Base-by-base conservation (phyloP, 306 rosid species). In the Fragaria iinumae region DNA sequence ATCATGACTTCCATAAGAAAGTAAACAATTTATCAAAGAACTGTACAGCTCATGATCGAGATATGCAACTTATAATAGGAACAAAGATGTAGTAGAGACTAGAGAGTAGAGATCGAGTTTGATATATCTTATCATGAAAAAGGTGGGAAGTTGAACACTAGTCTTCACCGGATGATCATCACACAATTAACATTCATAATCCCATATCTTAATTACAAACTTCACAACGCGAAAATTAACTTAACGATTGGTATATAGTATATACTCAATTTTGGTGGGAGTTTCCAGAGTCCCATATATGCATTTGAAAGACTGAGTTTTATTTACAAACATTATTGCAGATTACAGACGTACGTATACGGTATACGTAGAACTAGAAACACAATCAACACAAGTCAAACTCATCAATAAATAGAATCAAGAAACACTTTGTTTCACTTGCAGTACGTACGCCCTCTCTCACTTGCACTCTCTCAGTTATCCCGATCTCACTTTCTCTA, bases 371-470 rank as follows among this genome's bases (percentile, higher is more conserved):
- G 11, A 43, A 8, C 9, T 8, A 43, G 11, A 41, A 41, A 41
- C 47, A 43, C 47, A 43, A 57, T 11, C 65, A 57, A 57, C 66
- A 25, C 18, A 60, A 60, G 67, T 29, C 68, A 63, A 62, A 62
- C 11, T 63, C 68, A 63, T 32, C 68, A 14, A 63, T 63, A 63
- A 59, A 29, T 13, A 32, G n/a, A 32, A 27, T 29, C 41, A 63
- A 29, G 41, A 63, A 32, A 63, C 68, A 63, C 43, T 29, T 14
- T 16, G 1, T 6, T 62, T 29, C 21, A 13, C 21, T 32, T 14
- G 68, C 43, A 63, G 68, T 63, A 29, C 67, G 8, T 29, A 27
- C 20, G 29, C 41, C 44, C 44, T 6, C 41, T 38, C 41, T 38
- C 41, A 38, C 36, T 32, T 32, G 12, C 8, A 38, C 41, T 2